Conservation (phyloP, 1,284 basidiomycete genomes). For the Ustilago cynodontis region DNA sequence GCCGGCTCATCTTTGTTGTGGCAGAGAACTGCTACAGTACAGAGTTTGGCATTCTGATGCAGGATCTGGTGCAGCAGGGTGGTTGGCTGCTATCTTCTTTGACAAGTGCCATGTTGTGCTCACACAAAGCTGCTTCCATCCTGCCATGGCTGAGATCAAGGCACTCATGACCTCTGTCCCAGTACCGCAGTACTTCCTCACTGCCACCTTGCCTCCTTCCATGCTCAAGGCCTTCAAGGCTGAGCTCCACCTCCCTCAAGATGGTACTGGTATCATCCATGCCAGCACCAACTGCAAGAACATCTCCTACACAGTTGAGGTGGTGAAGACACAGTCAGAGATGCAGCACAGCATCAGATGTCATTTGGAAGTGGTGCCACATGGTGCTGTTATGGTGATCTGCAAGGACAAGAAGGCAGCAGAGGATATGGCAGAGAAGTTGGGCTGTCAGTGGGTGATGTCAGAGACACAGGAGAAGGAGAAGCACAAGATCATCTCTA, state of each 20-base stretch:
- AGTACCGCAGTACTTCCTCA: conserved; percentile 9
- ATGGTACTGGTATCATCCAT: neutral
- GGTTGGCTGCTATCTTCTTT: conserved; percentile 15
- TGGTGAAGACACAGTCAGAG: neutral
- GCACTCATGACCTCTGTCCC: neutral
- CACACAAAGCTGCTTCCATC: neutral
- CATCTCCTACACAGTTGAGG: conserved; percentile 1
- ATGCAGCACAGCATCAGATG: neutral
- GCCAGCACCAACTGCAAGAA: conserved; percentile 14
- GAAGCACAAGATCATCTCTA: neutral
- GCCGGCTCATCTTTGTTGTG: neutral
- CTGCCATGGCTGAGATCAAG: conserved; percentile 3
- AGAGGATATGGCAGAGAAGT: neutral
- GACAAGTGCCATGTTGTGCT: conserved; percentile 8
- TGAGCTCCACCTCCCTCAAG: neutral
- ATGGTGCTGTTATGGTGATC: conserved; percentile 6
- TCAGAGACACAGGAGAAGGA: conserved; percentile 6
- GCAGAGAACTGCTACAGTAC: conserved; percentile 11
- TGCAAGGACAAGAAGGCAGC: neutral
- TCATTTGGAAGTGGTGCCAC: neutral
- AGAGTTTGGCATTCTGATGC: neutral
- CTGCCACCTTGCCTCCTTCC: conserved; percentile 6
- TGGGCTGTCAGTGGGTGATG: neutral
- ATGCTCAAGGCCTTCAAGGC: conserved; percentile 6
- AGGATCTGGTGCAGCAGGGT: conserved; percentile 1